Percentiles rank a stretch among this genome's conserved stretches.
These are phyloP conservation scores for Phaeosphaeria sp. DNA, from an alignment of 2,329 filamentous ascomycete species.

Conservation along the genomic window DNA sequence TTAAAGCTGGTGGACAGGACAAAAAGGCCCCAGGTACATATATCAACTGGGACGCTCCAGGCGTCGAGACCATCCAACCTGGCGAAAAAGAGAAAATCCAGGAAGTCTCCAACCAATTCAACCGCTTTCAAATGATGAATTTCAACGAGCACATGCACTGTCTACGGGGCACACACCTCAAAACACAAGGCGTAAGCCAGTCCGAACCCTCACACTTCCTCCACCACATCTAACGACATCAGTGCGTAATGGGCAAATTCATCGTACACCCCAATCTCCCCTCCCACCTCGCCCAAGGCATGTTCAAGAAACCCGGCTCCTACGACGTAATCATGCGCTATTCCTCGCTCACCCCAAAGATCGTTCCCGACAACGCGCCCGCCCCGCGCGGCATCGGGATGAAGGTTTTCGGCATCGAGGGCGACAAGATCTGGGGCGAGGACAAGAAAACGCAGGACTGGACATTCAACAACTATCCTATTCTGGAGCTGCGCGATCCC, in stretches of 20 bases:
- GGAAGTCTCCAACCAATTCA: slow-evolving; percentile 55
- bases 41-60: slow-evolving; percentile 50
- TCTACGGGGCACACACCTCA: slow-evolving; percentile 51
- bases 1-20: slow-evolving; percentile 30
- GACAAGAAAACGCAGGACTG: slow-evolving; percentile 52
- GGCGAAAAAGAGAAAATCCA: slow-evolving; percentile 54
- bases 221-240: neutral
- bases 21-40: slow-evolving; percentile 44
- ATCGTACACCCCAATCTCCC: slow-evolving; percentile 53
- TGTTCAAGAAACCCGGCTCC: slow-evolving; percentile 31
- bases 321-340: slow-evolving; percentile 39
- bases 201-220: neutral
- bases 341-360: slow-evolving; percentile 34
- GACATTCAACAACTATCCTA: slow-evolving; percentile 58
- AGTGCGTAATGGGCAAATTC: slow-evolving; percentile 55
- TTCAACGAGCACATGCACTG: slow-evolving; percentile 50
- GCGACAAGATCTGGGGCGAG: slow-evolving; percentile 39
- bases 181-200: slow-evolving; percentile 52
- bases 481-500: slow-evolving; percentile 55
- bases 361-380: slow-evolving; percentile 39
- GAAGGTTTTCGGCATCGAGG: slow-evolving; percentile 58
- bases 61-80: slow-evolving; percentile 50
- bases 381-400: slow-evolving; percentile 57
- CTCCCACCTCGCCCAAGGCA: slow-evolving; percentile 48
- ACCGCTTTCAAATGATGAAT: slow-evolving; percentile 53